These are phyloP conservation scores for Aspergillus sp. DNA, from an alignment of 2,329 filamentous ascomycete genomes.

Conservation along the genomic window DNA sequence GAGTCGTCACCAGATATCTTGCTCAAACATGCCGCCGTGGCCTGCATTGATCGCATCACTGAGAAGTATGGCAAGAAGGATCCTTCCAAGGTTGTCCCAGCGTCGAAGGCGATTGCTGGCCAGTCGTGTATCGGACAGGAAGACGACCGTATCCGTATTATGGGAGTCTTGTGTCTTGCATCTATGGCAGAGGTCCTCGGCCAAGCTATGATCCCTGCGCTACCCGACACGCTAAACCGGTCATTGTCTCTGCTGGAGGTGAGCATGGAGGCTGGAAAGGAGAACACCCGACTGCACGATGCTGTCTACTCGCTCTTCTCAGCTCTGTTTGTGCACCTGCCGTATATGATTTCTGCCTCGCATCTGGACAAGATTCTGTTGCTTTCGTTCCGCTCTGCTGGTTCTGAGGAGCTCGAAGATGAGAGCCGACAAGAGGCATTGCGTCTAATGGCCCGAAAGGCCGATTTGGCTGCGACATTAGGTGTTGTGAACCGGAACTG, in stretches of 20 bases:
- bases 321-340: conserved; percentile 76
- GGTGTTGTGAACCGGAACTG: conserved; percentile 71
- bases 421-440: conserved; percentile 68
- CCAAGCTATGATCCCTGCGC: conserved; percentile 78
- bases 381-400: conserved; percentile 71
- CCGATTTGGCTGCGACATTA: conserved; percentile 76
- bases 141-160: conserved; percentile 71
- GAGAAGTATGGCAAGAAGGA: conserved; percentile 97
- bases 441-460: conserved; percentile 70
- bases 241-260: conserved; percentile 69
- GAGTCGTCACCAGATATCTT: conserved; percentile 68
- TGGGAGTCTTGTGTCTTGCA: conserved; percentile 84
- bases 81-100: conserved; percentile 69
- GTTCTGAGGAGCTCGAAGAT: conserved; percentile 60
- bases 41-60: conserved; percentile 86
- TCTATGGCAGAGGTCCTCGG: conserved; percentile 86
- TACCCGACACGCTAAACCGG: conserved; percentile 72
- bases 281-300: conserved; percentile 69
- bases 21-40: conserved; percentile 81
- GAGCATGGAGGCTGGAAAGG: conserved; percentile 55
- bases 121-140: conserved; percentile 71
- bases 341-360: conserved; percentile 80
- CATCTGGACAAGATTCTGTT: conserved; percentile 71
- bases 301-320: conserved; percentile 78
- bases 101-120: conserved; percentile 75